Evolutionary conservation across 2,329 filamentous ascomycete genomes (phyloP), one percentile per base, ranked within the genome.

Genomic region (Fusarium agapanthi): DNA sequence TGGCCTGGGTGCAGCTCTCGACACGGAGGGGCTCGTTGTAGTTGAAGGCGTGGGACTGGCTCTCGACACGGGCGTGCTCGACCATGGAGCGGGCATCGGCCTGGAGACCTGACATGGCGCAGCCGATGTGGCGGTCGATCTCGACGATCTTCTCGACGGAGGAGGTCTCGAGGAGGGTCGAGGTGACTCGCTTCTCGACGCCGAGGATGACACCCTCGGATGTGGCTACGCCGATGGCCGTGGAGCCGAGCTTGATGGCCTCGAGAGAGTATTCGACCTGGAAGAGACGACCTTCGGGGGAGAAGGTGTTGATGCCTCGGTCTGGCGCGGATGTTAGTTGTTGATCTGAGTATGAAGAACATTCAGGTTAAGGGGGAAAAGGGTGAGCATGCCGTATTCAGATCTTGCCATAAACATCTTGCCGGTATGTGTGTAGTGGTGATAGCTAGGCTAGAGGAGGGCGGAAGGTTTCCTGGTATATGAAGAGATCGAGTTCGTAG

Each of bases 231-330:
- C 96, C 96, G 86, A 99, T 99, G 81, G 96, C 96, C 77, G 96
- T 99, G 79, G 94, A 97, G 77, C 96, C 96, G 77, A 98, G 93
- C 88, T 99, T 99, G 90, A 99, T 99, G 85, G 96, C 96, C 88
- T 99, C 96, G 84, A 99, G 93, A 68, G 96, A 98, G 91, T 99
- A 99, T 92, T 99, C 96, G 88, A 99, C 96, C 88, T 99, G 96
- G 90, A 99, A 99, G 84, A 99, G 93, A 85, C 96, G 96, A 81
- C 96, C 96, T 90, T 99, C 96, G 70, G 96, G 96, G 79, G 96
- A 99, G 90, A 99, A 99, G 89, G 96, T 99, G 90, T 98, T 98
- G 90, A 98, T 98, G 81, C 95, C 95, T 85, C 95, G 95, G 88
- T 98, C 95, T 98, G 77, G 51, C 6, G 34, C 32, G 48, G 51